A percentile compares a stretch with the other conserved stretches of the same genome.
Conservation (phyloP, 108 stramenopile genomes). For the Discostella stelligeroides region DNA sequence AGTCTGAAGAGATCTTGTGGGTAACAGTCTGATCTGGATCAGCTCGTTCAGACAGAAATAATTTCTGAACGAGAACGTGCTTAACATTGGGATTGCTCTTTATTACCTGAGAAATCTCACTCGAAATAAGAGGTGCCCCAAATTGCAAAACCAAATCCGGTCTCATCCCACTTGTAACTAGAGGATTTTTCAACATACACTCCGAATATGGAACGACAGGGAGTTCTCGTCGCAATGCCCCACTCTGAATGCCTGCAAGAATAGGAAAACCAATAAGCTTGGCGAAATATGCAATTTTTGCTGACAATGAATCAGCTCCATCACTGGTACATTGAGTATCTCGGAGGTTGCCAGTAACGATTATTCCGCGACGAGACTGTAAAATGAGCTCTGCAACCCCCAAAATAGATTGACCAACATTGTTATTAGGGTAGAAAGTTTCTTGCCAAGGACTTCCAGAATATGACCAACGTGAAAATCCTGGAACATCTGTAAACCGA, state of each 20-base stretch:
- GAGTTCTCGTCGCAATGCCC: conserved; percentile 57
- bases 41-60: conserved; percentile 62
- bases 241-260: conserved; percentile 74
- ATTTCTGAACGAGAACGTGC: conserved; percentile 75
- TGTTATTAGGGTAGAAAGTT: conserved; percentile 15
- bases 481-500: conserved; percentile 79
- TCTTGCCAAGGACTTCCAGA: conserved; percentile 56
- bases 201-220: conserved; percentile 81
- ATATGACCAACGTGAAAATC: conserved; percentile 67
- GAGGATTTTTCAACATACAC: conserved; percentile 74
- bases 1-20: conserved; percentile 61
- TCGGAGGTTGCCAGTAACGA: conserved; percentile 79
- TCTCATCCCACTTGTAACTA: conserved; percentile 57
- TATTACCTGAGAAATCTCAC: conserved; percentile 71
- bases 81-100: conserved; percentile 23
- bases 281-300: conserved; percentile 68
- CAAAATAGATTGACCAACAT: conserved; percentile 33
- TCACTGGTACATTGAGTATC: conserved; percentile 6
- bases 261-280: conserved; percentile 72
- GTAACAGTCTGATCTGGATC: conserved; percentile 77
- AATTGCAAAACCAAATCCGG: conserved; percentile 90
- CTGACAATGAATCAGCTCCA: conserved; percentile 36
- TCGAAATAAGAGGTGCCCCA: conserved; percentile 84
- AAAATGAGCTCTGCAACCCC: conserved; percentile 56
- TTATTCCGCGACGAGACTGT: conserved; percentile 72